phyloP scores from a whole-genome alignment of 305 asterid genomes.

The Coffea humblotiana region DNA sequence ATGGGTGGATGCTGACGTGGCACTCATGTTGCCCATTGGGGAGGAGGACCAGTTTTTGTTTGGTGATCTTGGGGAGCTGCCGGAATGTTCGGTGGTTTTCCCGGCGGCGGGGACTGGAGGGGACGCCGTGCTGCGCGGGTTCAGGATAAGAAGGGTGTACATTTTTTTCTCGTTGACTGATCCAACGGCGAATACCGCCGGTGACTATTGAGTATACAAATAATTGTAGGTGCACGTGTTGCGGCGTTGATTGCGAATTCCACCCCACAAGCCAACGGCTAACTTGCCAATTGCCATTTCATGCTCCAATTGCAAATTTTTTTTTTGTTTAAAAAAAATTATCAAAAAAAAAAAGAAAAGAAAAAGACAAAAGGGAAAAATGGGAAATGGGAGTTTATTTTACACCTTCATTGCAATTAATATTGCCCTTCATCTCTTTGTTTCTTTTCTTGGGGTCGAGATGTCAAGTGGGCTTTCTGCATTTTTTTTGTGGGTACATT shows the following conservation, averaged over 20 bases:
- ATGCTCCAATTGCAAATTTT: too few species aligned
- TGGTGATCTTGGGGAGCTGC: slow-evolving; percentile 83
- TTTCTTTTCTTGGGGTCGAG: too few species aligned
- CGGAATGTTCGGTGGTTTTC: slow-evolving; percentile 70
- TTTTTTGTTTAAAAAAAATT: too few species aligned
- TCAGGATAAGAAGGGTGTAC: slow-evolving; percentile 33
- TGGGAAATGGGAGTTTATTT: too few species aligned
- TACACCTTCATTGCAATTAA: too few species aligned
- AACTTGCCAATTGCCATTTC: not conserved
- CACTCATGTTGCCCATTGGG: slow-evolving; percentile 48
- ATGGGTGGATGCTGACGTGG: slow-evolving; percentile 49
- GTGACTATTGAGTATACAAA: not conserved
- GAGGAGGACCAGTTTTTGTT: slow-evolving; percentile 74
- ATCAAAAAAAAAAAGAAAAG: too few species aligned
- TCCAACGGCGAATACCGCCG: not conserved
- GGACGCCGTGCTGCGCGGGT: slow-evolving; percentile 43
- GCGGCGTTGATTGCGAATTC: slow-evolving; percentile 6
- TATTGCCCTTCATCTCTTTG: too few species aligned
- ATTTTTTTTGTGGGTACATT: too few species aligned
- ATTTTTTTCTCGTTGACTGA: slow-evolving; percentile 4
- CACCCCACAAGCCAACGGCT: not conserved
- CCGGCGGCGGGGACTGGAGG: slow-evolving; percentile 32
- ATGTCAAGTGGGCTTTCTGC: too few species aligned
- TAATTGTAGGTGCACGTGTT: slow-evolving; percentile 6
- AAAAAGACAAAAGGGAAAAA: not conserved